Base-by-base conservation (phyloP, 2,329 filamentous ascomycete species). In the Microthyrium microscopicum region DNA sequence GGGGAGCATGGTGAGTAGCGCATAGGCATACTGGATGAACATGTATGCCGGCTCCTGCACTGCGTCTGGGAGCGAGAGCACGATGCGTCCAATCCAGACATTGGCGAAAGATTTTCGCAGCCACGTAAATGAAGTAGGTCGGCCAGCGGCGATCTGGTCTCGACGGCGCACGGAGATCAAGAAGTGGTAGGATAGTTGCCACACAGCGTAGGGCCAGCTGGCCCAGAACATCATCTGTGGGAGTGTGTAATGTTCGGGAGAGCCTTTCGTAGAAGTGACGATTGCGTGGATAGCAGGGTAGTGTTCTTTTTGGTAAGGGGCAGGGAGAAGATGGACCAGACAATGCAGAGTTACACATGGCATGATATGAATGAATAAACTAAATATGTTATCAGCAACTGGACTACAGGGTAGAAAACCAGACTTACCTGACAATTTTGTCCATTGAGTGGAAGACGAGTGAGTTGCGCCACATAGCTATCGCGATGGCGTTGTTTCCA, bases 361-460 rank as follows among this genome's bases (percentile, higher is more conserved):
- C 87, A 98, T 98, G 48, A 98, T 92, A 55, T 98, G 89, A 45
- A 98, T 94, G 60, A 98, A 98, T n/a, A 98, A 67, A 53, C 73
- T 77, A 40, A 6, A 26, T 5, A 26, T 20, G 16, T 16, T 33
- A 16, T 24, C 29, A 9, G 19, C 13, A 5, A 8, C 12, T 8
- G 11, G 3, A 7, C 1, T 28, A 47, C 32, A 49, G 45, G 24
- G 34, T n/a, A n/a, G n/a, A n/a, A 17, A 5, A 22, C 18, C 11
- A 12, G 30, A 43, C 59, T 43, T 56, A 73, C 51, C 82, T 89
- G 9, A 85, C 91, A 40, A 95, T 84, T 57, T 98, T 98, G 65
- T 98, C 89, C 57, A 98, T 75, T 50, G 83, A 92, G 62, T 98
- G 89, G 55, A 98, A 98, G 29, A 98, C 89, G 49, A 98, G 70